Percentiles rank a stretch among this genome's conserved stretches.
Conservation (phyloP, 495 filamentous ascomycete species). For the Aspergillus ellipticus region DNA sequence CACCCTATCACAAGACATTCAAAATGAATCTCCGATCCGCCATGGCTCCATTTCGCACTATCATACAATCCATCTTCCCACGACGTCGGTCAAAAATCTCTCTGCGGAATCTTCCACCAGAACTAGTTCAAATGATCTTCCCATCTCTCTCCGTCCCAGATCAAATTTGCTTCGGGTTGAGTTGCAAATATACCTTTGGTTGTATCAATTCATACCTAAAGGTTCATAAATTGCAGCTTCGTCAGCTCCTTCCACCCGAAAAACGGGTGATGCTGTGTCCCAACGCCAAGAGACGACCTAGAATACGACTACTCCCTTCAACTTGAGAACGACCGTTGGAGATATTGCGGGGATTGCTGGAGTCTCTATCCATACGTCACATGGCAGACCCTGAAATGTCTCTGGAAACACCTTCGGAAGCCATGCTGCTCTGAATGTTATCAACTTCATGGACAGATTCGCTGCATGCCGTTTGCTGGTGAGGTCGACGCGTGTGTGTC, state of each 20-base stretch:
- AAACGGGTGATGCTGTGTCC: not conserved
- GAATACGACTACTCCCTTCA: not conserved
- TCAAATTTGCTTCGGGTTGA: not conserved
- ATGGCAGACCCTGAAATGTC: not conserved
- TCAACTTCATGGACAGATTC: not conserved
- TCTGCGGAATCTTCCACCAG: not conserved
- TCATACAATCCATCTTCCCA: not conserved
- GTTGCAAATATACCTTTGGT: not conserved
- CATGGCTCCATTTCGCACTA: not conserved
- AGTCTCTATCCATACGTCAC: not conserved
- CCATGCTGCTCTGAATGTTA: not conserved
- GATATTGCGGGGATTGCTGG: not conserved
- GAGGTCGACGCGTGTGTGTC: not conserved
- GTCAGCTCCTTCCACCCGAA: not conserved
- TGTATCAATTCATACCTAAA: not conserved
- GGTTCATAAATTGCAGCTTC: not conserved
- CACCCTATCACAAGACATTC: not conserved
- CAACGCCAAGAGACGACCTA: not conserved
- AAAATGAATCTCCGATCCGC: not conserved
- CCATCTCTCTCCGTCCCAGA: not conserved
- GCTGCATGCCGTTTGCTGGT: not conserved
- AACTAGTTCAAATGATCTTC: not conserved
- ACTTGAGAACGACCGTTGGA: not conserved
- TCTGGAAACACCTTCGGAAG: not conserved
- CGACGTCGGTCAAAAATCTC: not conserved